Evolutionary conservation across 176 grass and related monocot genomes (phyloP), one percentile per base, ranked within the genome.

Genomic region (Oryza australiensis): DNA sequence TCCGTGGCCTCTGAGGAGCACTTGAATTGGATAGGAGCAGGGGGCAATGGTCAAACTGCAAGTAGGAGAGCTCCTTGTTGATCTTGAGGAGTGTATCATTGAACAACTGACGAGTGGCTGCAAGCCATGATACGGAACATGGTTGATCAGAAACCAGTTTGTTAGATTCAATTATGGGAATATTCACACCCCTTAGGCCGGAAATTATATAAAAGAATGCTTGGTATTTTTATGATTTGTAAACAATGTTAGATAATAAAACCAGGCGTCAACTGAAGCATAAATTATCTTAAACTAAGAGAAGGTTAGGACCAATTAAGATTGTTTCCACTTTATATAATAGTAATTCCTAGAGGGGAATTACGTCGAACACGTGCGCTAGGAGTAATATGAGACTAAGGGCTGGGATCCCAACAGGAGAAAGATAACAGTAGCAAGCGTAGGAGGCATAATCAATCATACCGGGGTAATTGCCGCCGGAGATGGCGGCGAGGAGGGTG

Each of bases 81-180:
- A 95, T 90, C 65, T 90, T 93, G 40, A 91, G 85, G 84, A 95
- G 87, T 30, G 67, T 84, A 37, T 95, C 87, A 14, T 93, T 91
- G 77, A 98, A 90, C 43, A 88, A 15, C 12, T 88, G 79, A 73
- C 93, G 41, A 65, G 46, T 83, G 3, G 68, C 93, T 95, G 83
- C 76, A 79, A 60, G 24, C 57, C 30, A 89, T 68, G 59, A 70
- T 74, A 64, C 9, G 10, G 53, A 77, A 53, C 32, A 62, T 77
- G 66, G 83, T n/a, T 73, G 35, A 27, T 66, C 13, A 22, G 24
- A 76, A 37, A 60, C 1, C 32, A 24, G 49, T 53, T 59, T n/a
- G 60, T 40, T 6, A 9, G 77, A 71, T 27, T 65, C 26, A 81
- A 62, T 45, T 62, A 32, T 24, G 46, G 35, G 22, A 72, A 64